Evolutionary conservation across 1,284 basidiomycete genomes (phyloP).

Genomic region (Melampsora larici-populina): DNA sequence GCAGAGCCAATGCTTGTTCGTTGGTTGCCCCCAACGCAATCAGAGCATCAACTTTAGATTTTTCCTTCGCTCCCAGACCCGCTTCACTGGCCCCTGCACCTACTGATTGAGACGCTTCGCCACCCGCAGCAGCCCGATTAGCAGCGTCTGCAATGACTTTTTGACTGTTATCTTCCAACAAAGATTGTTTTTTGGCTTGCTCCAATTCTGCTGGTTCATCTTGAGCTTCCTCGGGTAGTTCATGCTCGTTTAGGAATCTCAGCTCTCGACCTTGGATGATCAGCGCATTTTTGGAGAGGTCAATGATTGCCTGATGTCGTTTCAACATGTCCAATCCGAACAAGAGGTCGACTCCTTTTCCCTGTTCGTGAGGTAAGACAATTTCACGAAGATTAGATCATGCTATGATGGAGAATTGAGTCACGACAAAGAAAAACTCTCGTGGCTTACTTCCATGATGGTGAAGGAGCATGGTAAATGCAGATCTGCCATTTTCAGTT

Average conservation of each 20-base stretch:
- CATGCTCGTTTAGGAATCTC: constrained; percentile 84
- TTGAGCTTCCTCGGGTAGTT: constrained; percentile 66
- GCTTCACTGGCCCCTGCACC: constrained; percentile 9
- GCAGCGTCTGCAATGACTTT: constrained; percentile 23
- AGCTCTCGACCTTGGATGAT: constrained; percentile 84
- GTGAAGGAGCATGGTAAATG: constrained; percentile 88
- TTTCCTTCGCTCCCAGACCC: constrained; percentile 49
- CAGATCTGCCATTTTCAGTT: constrained; percentile 75
- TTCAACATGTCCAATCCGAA: constrained; percentile 98
- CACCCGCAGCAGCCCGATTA: constrained; percentile 23
- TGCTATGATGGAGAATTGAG: neutral
- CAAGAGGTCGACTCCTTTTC: constrained; percentile 83
- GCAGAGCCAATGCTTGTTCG: constrained; percentile 69
- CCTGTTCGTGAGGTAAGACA: constrained; percentile 57
- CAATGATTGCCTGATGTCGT: constrained; percentile 91
- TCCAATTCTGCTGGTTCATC: constrained; percentile 18
- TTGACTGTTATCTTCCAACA: constrained; percentile 34
- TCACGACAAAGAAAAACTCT: neutral
- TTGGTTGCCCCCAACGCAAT: constrained; percentile 71
- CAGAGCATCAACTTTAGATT: constrained; percentile 55
- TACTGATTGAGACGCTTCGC: neutral
- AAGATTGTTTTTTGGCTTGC: constrained; percentile 19
- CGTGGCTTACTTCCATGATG: constrained; percentile 73
- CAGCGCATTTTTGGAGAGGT: constrained; percentile 79
- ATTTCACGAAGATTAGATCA: constrained; percentile 15